These are phyloP conservation scores for Arctium lappa DNA, from an alignment of 129 eudicot genomes.

Conservation along the genomic window DNA sequence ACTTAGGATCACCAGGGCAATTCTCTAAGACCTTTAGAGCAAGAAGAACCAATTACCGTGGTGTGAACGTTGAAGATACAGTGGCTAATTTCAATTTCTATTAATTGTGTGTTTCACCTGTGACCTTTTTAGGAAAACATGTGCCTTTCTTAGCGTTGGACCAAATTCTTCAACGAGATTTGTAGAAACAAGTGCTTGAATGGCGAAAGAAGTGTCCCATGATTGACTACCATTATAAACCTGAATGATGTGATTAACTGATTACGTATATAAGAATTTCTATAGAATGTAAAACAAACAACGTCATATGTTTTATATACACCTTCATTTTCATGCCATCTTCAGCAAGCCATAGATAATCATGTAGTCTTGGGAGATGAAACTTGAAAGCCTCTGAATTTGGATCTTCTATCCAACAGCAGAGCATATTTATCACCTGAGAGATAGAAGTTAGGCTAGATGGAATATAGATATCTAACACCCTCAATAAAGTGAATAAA, in stretches of 20 bases:
- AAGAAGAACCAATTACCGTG: not conserved
- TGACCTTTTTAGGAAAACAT: slow-evolving; percentile 32
- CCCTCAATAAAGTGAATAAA: no score
- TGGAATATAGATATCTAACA: not conserved
- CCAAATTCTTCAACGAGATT: slow-evolving; percentile 25
- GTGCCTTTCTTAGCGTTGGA: slow-evolving; percentile 28
- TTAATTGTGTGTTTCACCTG: slow-evolving; percentile 25
- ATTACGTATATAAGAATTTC: not conserved
- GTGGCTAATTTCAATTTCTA: not conserved
- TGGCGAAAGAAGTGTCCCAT: slow-evolving; percentile 44
- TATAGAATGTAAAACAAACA: not conserved
- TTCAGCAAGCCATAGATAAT: slow-evolving; percentile 35
- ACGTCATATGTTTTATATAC: not conserved
- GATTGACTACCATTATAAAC: slow-evolving; percentile 38
- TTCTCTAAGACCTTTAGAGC: slow-evolving; percentile 50
- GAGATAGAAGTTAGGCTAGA: not conserved
- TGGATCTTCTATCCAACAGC: slow-evolving; percentile 17
- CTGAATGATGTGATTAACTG: not conserved
- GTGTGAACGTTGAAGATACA: not conserved
- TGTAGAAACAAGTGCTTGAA: slow-evolving; percentile 45
- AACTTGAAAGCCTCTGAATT: slow-evolving; percentile 3
- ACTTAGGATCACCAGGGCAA: slow-evolving; percentile 55
- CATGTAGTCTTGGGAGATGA: slow-evolving; percentile 23
- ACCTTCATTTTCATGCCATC: slow-evolving; percentile 39
- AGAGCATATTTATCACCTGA: not conserved